Percentiles rank a stretch among this genome's conserved stretches.
phyloP scores from a whole-genome alignment of 2,329 filamentous ascomycete genomes.

The Aspergillus felis region DNA sequence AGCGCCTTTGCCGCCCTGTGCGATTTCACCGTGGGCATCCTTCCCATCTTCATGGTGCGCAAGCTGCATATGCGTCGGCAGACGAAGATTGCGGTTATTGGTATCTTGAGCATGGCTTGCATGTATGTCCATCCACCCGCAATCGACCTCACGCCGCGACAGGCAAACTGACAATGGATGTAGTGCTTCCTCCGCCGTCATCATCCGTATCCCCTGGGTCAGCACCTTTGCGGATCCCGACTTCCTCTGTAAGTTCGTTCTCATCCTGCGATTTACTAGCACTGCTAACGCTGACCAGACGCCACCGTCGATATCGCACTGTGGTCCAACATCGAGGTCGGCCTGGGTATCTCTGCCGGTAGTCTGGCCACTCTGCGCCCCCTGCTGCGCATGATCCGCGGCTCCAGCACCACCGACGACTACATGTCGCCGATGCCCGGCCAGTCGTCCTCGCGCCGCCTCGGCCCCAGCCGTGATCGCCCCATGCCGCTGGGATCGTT shows the following conservation, averaged over 20 bases:
- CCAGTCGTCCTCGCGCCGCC: constrained; percentile 14
- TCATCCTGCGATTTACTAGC: no score
- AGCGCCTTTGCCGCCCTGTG: constrained; percentile 34
- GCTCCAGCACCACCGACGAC: constrained; percentile 15
- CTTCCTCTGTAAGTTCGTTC: constrained; percentile 25
- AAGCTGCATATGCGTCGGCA: constrained; percentile 53
- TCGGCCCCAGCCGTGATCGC: constrained; percentile 14
- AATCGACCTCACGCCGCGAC: no score
- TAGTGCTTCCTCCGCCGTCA: constrained; percentile 43
- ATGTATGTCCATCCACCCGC: constrained; percentile 26
- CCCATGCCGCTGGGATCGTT: constrained; percentile 25
- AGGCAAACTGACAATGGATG: constrained; percentile 26
- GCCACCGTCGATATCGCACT: constrained; percentile 44
- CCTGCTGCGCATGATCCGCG: constrained; percentile 36
- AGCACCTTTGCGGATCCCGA: constrained; percentile 35
- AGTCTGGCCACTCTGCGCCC: constrained; percentile 49
- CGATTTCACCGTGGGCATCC: constrained; percentile 51
- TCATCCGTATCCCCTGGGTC: constrained; percentile 44
- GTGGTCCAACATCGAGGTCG: constrained; percentile 34
- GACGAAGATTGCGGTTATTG: constrained; percentile 51
- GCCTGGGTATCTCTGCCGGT: constrained; percentile 42
- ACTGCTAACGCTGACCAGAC: neutral
- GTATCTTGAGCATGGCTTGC: constrained; percentile 55
- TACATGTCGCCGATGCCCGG: constrained; percentile 20
- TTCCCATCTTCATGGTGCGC: constrained; percentile 53